Base-by-base conservation (phyloP, 306 rosid species). In the Ormosia emarginata region DNA sequence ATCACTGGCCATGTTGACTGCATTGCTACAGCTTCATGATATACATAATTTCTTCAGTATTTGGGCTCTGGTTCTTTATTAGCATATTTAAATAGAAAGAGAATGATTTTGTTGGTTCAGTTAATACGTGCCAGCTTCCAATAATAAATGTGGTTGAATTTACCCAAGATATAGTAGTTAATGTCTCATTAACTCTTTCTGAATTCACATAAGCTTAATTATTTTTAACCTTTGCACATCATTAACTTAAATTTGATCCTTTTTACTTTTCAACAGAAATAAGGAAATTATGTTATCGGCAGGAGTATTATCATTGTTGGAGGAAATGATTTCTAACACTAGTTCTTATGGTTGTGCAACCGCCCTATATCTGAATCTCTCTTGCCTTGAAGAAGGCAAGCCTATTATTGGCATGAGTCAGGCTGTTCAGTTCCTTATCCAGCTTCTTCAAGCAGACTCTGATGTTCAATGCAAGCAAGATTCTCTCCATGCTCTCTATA, bases 331-430 rank as follows among this genome's bases (percentile, higher is more conserved):
- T 62, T 82, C 87, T 34, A 81, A 83, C 53, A 83, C 92, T 39
- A 73, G 78, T 81, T 92, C 90, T 50, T 86, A 86, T 36, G 97
- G 90, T 82, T 91, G 85, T 75, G 93, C 94, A 36, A 90, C 98
- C 7, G 99, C 99, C 24, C 89, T 96, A 10, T 96, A 92, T 86
- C 84, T 89, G 74, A 96, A 93, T 82, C 94, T 96, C 53, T 93
- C 99, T 71, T 90, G 94, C 88, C 92, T 92, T 39, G 97, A 96
- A 73, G 92, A 90, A 83, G 98, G 97, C 85, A 96, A 96, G 79
- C 86, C 79, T 56, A 56, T 89, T 74, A 91, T 96, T 82, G 94
- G 97, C 72, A 83, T 74, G 69, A 86, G 97, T 80, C 75, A 80
- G 57, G 99, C 98, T 46, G 92, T 91, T 34, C 90, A 84, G 69